Percentiles rank a stretch among this genome's conserved stretches.
Evolutionary conservation across 73 alveolate genomes (phyloP).

Genomic region (Symbiodinium natans): DNA sequence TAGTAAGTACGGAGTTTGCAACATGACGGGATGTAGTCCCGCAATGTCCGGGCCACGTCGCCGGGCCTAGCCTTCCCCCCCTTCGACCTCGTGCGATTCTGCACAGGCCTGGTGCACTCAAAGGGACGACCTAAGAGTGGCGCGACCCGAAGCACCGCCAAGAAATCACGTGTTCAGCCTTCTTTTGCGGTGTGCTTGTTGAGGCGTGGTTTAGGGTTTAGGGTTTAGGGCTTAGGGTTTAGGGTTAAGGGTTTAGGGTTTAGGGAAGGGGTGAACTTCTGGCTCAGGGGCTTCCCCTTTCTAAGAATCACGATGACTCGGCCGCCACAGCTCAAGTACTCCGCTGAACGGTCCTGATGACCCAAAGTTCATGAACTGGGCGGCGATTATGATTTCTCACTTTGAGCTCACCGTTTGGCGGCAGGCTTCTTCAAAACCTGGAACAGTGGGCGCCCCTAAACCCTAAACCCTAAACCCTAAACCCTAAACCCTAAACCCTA

Average conservation of each 20-base stretch:
- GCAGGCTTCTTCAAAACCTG: slow-evolving; percentile 18
- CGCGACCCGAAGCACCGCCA: no score
- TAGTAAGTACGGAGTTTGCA: no score
- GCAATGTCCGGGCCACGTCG: background rate
- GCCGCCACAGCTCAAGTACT: background rate
- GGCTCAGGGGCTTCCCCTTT: no score
- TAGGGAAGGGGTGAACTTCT: no score
- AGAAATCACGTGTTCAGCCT: no score
- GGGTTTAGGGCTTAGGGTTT: no score
- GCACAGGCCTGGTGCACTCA: background rate
- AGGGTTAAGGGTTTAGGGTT: no score
- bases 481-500: background rate
- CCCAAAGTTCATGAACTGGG: background rate
- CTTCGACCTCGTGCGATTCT: background rate
- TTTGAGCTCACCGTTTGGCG: background rate
- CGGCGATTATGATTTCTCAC: background rate
- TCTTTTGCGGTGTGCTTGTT: no score
- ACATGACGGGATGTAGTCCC: no score
- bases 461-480: background rate
- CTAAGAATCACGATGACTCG: background rate
- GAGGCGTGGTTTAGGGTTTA: no score
- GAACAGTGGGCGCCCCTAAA: no score
- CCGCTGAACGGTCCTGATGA: background rate
- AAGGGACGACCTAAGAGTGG: background rate
- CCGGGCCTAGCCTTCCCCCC: background rate